These are phyloP conservation scores for Paramyrothecium roridum DNA, from an alignment of 2,329 filamentous ascomycete species.

Conservation along the genomic window DNA sequence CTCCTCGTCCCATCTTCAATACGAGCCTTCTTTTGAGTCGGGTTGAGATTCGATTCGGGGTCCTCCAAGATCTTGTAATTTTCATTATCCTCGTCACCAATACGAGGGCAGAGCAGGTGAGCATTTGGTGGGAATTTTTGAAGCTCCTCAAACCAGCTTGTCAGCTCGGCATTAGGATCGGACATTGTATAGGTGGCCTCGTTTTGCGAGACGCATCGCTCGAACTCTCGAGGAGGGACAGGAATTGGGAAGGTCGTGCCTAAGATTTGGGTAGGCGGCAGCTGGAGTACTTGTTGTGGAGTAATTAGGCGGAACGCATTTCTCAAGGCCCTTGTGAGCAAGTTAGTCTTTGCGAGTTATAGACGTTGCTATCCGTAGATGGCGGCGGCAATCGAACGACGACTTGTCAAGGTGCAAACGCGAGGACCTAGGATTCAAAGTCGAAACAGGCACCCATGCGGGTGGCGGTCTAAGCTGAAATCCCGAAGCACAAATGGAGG, in stretches of 20 bases:
- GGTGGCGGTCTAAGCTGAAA: too few species aligned
- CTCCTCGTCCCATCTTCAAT: conserved; percentile 55
- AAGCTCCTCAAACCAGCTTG: conserved; percentile 39
- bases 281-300: too few species aligned
- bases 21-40: conserved; percentile 47
- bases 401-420: too few species aligned
- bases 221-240: not conserved
- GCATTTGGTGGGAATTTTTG: conserved; percentile 41
- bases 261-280: too few species aligned
- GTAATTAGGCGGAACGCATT: too few species aligned
- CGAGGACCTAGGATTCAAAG: too few species aligned
- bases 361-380: too few species aligned
- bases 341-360: too few species aligned
- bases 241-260: not conserved
- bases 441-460: too few species aligned
- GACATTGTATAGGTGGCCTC: conserved; percentile 28
- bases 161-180: conserved; percentile 35
- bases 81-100: conserved; percentile 58
- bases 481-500: too few species aligned
- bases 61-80: conserved; percentile 55
- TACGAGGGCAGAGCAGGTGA: conserved; percentile 68
- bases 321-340: too few species aligned
- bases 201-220: conserved; percentile 15
- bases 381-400: too few species aligned
- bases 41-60: conserved; percentile 43